Evolutionary conservation across 2,329 filamentous ascomycete genomes (phyloP), one percentile per base, ranked within the genome.

Genomic region (Xylaria digitata): DNA sequence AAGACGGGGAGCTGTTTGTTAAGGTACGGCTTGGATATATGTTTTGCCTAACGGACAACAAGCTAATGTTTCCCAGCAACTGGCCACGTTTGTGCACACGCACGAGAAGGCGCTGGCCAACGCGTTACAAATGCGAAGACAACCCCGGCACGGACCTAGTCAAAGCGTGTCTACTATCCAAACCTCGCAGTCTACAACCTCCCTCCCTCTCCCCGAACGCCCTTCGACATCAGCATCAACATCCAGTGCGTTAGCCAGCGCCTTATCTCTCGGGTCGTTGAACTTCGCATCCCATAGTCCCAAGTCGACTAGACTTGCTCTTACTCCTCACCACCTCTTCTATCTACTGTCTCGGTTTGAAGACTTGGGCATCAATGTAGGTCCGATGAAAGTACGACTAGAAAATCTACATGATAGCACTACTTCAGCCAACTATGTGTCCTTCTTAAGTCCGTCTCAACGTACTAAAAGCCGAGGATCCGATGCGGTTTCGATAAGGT

Each of bases 101-200:
- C 94, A 99, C 84, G 96, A 99, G 82, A 97, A 97, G 82, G 95
- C 94, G 43, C 88, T 99, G 70, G 96, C 96, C 78, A 98, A 98
- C 83, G 95, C 95, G 75, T 85, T 97, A 70, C 95, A 97, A 80
- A 86, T 96, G 74, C 90, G 91, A 79, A 89, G 92, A 74, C 90
- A 92, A 75, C 86, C 87, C 69, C 91, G 90, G 75, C 89, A 94
- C 88, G 87, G 86, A 72, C 81, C 88, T 63, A 89, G 90, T 13
- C 87, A 90, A 74, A 90, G 87, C 76, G 85, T 89, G 57, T 87
- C 87, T 66, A 84, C 87, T 32, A 82, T 87, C 63, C 80, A 85
- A 58, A 82, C 83, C 61, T 84, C 84, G n/a, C 82, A 83, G 46
- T 82, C 87, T 6, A 83, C 89, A 23, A 83, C 88, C 80, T 68